A percentile compares a stretch with the other conserved stretches of the same genome.
These are phyloP conservation scores for Sclerotinia nivalis DNA, from an alignment of 2,329 filamentous ascomycete genomes.

Conservation along the genomic window DNA sequence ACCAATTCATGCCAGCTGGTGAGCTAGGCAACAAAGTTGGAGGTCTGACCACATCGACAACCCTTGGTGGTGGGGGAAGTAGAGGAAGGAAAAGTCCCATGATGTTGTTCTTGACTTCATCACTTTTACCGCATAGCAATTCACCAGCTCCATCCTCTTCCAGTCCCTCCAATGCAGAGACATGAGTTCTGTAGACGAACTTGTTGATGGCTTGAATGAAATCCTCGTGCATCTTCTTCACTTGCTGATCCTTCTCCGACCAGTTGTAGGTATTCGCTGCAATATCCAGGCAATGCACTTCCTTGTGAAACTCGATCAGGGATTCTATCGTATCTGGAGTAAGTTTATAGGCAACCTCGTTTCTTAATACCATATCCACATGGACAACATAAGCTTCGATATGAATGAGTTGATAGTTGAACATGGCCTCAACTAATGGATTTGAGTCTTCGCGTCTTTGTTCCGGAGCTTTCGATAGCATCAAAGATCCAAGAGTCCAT, in stretches of 20 bases:
- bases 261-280: constrained; percentile 89
- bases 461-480: constrained; percentile 87
- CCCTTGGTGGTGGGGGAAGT: constrained; percentile 80
- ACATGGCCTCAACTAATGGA: constrained; percentile 80
- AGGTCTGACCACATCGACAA: constrained; percentile 86
- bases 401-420: constrained; percentile 91
- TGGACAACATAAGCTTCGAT: constrained; percentile 98
- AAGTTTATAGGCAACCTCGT: constrained; percentile 97
- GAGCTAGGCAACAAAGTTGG: constrained; percentile 84
- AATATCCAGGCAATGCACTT: constrained; percentile 88
- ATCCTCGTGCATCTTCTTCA: constrained; percentile 96
- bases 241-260: constrained; percentile 93
- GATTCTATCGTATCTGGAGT: constrained; percentile 91
- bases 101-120: constrained; percentile 88
- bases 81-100: constrained; percentile 82
- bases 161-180: constrained; percentile 86
- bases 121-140: constrained; percentile 84
- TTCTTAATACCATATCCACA: constrained; percentile 97
- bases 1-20: constrained; percentile 71
- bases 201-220: constrained; percentile 96
- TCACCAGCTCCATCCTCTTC: constrained; percentile 97
- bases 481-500: constrained; percentile 90
- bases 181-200: constrained; percentile 90
- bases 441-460: constrained; percentile 81
- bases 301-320: constrained; percentile 93